Conservation (phyloP, 2,329 filamentous ascomycete species). For the Aspergillus thermomutatus region DNA sequence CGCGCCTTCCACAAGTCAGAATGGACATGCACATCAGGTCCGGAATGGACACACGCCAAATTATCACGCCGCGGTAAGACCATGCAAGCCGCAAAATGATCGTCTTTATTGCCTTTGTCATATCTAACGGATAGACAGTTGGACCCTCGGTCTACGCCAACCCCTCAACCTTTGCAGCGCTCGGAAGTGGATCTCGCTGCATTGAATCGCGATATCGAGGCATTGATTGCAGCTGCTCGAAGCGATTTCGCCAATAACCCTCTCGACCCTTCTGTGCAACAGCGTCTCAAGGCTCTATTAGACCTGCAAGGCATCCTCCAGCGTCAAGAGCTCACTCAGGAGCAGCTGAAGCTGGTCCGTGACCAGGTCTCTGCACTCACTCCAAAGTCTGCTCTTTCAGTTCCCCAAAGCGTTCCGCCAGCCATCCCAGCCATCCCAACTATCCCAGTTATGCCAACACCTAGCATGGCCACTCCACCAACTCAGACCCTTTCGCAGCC, state of each 20-base stretch:
- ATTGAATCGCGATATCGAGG: constrained; percentile 78
- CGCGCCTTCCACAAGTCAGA: constrained; percentile 26
- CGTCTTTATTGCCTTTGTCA: not conserved
- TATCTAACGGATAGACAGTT: constrained; percentile 12
- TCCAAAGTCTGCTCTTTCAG: constrained; percentile 34
- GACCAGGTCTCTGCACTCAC: constrained; percentile 77
- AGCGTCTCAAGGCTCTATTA: constrained; percentile 77
- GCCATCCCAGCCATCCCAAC: constrained; percentile 28
- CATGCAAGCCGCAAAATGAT: not conserved
- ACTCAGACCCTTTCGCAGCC: constrained; percentile 34
- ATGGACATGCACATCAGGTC: constrained; percentile 19
- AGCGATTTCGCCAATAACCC: constrained; percentile 72
- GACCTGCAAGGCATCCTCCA: constrained; percentile 80
- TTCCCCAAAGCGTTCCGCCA: constrained; percentile 13
- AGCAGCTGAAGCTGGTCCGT: constrained; percentile 80
- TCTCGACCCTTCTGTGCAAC: constrained; percentile 71
- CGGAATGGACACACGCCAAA: constrained; percentile 30
- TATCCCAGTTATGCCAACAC: constrained; percentile 30
- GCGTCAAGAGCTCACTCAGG: constrained; percentile 71
- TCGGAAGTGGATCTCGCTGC: constrained; percentile 59
- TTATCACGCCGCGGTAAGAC: constrained; percentile 21
- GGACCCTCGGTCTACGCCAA: constrained; percentile 21
- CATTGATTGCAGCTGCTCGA: constrained; percentile 69
- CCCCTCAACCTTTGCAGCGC: constrained; percentile 32
- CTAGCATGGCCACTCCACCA: constrained; percentile 42